Evolutionary conservation across 495 filamentous ascomycete genomes (phyloP).

Genomic region (Pseudomonodictys pantanalensis): DNA sequence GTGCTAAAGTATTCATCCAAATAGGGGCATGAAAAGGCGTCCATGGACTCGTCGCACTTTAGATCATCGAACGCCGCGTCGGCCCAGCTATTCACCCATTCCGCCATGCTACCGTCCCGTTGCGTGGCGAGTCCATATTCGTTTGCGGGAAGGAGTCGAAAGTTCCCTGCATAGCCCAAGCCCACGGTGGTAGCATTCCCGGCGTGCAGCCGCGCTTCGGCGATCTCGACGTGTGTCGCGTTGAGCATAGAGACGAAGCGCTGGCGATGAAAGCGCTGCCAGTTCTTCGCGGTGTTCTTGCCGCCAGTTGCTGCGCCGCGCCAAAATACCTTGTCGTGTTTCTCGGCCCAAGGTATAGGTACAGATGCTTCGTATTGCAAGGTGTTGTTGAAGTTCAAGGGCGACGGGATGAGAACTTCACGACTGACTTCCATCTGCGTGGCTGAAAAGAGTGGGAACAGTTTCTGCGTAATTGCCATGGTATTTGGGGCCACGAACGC

Average conservation of each 20-base stretch:
- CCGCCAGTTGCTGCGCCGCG: conserved; percentile 70
- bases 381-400: conserved; percentile 67
- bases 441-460: conserved; percentile 72
- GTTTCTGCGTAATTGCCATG: conserved; percentile 51
- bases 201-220: conserved; percentile 25
- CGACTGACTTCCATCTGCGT: conserved; percentile 76
- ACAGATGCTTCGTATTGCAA: conserved; percentile 9
- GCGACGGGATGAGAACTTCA: conserved; percentile 74
- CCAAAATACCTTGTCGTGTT: conserved; percentile 60
- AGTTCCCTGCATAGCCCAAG: conserved; percentile 28
- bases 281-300: conserved; percentile 59
- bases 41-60: conserved; percentile 32
- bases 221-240: conserved; percentile 51
- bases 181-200: background rate
- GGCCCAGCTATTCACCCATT: conserved; percentile 38
- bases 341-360: conserved; percentile 52
- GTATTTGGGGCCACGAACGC: conserved; percentile 66
- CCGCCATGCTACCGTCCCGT: background rate
- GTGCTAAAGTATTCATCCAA: conserved; percentile 32
- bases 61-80: conserved; percentile 38
- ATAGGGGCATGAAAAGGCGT: conserved; percentile 33
- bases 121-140: conserved; percentile 31
- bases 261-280: conserved; percentile 69
- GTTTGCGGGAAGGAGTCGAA: conserved; percentile 26
- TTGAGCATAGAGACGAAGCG: conserved; percentile 72